These are phyloP conservation scores for Phytopythium montanum DNA, from an alignment of 352 stramenopile species.

Conservation along the genomic window DNA sequence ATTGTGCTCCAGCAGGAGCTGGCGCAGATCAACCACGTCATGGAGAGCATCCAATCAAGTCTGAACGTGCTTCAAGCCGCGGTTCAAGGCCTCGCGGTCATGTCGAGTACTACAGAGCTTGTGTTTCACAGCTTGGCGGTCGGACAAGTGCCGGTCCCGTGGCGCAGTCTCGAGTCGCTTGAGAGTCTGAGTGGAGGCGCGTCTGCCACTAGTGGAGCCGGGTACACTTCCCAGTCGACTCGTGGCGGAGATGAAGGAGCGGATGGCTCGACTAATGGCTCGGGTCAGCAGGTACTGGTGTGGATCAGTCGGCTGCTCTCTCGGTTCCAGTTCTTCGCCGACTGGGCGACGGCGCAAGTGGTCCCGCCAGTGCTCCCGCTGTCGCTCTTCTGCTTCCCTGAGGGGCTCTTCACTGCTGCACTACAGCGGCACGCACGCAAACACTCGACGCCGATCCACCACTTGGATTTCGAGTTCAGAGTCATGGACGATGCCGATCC, in stretches of 20 bases:
- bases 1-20: conserved; percentile 73
- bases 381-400: conserved; percentile 67
- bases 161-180: conserved; percentile 25
- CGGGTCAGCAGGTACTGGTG: conserved; percentile 32
- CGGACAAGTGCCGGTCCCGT: conserved; percentile 56
- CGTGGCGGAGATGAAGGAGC: background rate
- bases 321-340: conserved; percentile 51
- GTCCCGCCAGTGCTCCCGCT: conserved; percentile 33
- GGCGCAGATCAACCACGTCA: conserved; percentile 37
- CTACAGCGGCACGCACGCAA: conserved; percentile 72
- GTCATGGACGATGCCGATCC: conserved; percentile 44
- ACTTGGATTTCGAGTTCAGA: conserved; percentile 72
- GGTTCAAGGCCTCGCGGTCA: conserved; percentile 47
- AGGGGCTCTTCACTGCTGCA: conserved; percentile 76
- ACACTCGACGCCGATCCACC: conserved; percentile 64
- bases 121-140: conserved; percentile 44
- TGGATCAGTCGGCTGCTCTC: conserved; percentile 60
- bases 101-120: conserved; percentile 54
- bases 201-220: conserved; percentile 19
- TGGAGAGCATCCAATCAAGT: conserved; percentile 33
- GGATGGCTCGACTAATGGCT: too few relatives aligned
- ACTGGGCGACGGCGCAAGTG: conserved; percentile 25
- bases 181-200: background rate
- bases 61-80: conserved; percentile 50
- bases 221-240: conserved; percentile 3